A percentile compares a stretch with the other conserved stretches of the same genome.
These are phyloP conservation scores for Chaetomium fimeti DNA, from an alignment of 495 filamentous ascomycete species.

Conservation along the genomic window DNA sequence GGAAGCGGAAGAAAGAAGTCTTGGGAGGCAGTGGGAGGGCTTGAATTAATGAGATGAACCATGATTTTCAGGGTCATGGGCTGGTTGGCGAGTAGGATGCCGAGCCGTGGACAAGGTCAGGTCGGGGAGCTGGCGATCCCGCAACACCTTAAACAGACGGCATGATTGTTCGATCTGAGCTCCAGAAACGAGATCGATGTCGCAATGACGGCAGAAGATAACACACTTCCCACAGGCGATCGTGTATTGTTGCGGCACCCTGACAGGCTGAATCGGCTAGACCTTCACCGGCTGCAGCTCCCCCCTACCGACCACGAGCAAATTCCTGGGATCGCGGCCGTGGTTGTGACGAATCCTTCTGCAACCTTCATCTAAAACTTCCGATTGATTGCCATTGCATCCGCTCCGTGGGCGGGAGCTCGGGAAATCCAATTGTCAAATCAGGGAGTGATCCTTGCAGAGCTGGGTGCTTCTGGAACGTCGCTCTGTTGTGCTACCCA, in stretches of 20 bases:
- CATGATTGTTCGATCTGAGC: conserved; percentile 1
- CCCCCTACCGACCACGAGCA: background rate
- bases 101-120: background rate
- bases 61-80: background rate
- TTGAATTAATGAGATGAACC: conserved; percentile 11
- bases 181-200: conserved; percentile 2
- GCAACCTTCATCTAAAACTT: conserved; percentile 19
- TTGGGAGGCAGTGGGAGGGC: background rate
- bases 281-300: conserved; percentile 23
- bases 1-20: background rate
- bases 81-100: conserved; percentile 9
- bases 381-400: conserved; percentile 26
- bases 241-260: conserved; percentile 1
- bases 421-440: background rate
- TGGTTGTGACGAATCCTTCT: conserved; percentile 9
- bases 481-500: conserved; percentile 9
- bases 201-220: conserved; percentile 9
- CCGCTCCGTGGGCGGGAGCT: conserved; percentile 16
- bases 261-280: conserved; percentile 21
- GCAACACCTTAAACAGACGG: conserved; percentile 4
- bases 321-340: conserved; percentile 4
- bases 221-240: conserved; percentile 5
- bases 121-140: conserved; percentile 4
- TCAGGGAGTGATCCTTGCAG: background rate
- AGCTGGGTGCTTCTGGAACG: conserved; percentile 2